Evolutionary conservation across 2,329 filamentous ascomycete species (phyloP), one percentile per base, ranked within the genome.

Genomic region (Allantophomopsis cytisporea): DNA sequence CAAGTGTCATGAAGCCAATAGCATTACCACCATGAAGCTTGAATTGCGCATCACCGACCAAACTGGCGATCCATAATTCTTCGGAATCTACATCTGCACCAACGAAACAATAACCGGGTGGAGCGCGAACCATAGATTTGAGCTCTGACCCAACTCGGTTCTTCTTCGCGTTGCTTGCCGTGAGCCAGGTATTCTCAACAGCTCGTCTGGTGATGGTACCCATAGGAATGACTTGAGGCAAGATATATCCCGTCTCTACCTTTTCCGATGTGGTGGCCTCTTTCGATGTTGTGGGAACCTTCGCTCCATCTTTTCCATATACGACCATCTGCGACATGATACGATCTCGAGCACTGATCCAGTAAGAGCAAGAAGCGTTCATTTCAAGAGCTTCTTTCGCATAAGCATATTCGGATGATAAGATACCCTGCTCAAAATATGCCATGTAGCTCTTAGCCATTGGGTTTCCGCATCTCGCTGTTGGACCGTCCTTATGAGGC

Each of bases 301-400:
- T 14, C 31, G 31, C n/a, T 8, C 31, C n/a, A 15, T 93, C 78
- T 28, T 78, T 67, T 43, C 87, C 70, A 55, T 94, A 95, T 1
- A 98, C 83, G 2, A 94, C 88, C 70, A 96, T 84, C 54, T 98
- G 91, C n/a, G 80, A 83, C 69, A 66, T 89, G 60, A 98, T 98
- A 37, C 91, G 71, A 54, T 94, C 86, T 45, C 91, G 74, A 13
- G 91, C 88, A 52, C 86, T 94, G 50, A 98, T 96, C 91, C 93
- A 98, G 60, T 98, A 98, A 1, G 89, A 96, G 56, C 93, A 98
- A 0, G 87, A 94, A 0, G 91, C 87, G 51, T 98, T 98, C 91
- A 98, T 98, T 50, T 96, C 83, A 34, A 98, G 65, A 0, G 93
- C 91, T 57, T 94, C 87, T 54, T 93, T 96, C 0, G 91, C 91